These are phyloP conservation scores for Phaeophleospora eucalypticola DNA, from an alignment of 2,329 filamentous ascomycete genomes.

Conservation along the genomic window DNA sequence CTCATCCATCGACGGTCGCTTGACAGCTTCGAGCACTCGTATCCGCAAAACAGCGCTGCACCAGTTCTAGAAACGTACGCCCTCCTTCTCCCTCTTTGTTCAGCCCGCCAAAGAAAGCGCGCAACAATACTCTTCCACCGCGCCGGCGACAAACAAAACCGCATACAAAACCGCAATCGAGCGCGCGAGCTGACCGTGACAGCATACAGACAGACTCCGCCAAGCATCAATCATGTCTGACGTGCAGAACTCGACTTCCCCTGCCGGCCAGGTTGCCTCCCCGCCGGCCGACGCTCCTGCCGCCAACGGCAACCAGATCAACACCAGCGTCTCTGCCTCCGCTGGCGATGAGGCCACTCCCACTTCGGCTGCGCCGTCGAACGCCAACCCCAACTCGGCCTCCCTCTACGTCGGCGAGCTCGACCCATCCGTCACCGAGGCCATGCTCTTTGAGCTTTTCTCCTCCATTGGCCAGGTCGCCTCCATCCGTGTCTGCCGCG, in stretches of 20 bases:
- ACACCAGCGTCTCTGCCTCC: slow-evolving; percentile 66
- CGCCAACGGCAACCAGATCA: slow-evolving; percentile 54
- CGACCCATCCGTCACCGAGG: slow-evolving; percentile 95
- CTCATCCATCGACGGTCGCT: slow-evolving; percentile 9
- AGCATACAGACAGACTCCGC: neutral
- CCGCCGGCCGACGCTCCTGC: slow-evolving; percentile 64
- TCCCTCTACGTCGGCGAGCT: slow-evolving; percentile 99
- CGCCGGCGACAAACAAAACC: neutral
- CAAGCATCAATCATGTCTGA: slow-evolving; percentile 35
- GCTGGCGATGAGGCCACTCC: slow-evolving; percentile 66
- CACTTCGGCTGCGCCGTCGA: slow-evolving; percentile 62
- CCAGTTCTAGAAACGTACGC: slow-evolving; percentile 2
- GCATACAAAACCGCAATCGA: neutral
- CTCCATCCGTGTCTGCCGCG: slow-evolving; percentile 98
- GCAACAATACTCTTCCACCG: slow-evolving; percentile 6
- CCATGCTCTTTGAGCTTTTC: slow-evolving; percentile 99
- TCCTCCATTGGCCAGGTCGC: slow-evolving; percentile 98
- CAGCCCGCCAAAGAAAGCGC: slow-evolving; percentile 5
- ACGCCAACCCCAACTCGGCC: slow-evolving; percentile 78
- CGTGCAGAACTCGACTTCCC: slow-evolving; percentile 45
- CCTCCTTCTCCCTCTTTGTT: slow-evolving; percentile 7
- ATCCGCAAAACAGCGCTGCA: neutral
- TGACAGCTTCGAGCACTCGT: slow-evolving; percentile 2
- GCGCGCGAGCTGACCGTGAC: neutral
- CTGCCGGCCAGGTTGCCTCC: slow-evolving; percentile 65